phyloP scores from a whole-genome alignment of 441 rosid species.

The Aquilaria agallochum region DNA sequence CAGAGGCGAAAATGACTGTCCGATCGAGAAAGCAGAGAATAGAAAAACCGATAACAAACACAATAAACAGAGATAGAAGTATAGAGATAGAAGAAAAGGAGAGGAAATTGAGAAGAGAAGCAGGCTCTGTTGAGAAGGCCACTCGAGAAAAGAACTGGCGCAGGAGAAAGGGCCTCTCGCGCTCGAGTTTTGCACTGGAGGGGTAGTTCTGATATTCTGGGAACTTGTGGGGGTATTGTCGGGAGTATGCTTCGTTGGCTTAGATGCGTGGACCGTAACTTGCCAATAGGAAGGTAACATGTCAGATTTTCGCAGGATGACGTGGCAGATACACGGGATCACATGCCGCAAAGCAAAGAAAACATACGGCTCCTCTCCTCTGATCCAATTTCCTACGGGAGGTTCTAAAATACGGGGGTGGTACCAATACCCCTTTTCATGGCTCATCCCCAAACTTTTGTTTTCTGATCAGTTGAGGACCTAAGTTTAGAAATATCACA shows the following conservation, averaged over 20 bases:
- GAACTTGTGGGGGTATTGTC: not conserved
- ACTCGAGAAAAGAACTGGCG: constrained; percentile 22
- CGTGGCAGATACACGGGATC: too few relatives aligned
- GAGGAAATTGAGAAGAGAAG: constrained; percentile 13
- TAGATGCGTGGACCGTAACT: not conserved
- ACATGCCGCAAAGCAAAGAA: too few relatives aligned
- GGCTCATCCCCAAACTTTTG: too few relatives aligned
- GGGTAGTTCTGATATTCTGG: constrained; percentile 21
- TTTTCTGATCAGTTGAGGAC: too few relatives aligned
- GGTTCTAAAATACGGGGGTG: too few relatives aligned
- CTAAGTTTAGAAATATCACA: too few relatives aligned
- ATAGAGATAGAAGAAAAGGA: constrained; percentile 2
- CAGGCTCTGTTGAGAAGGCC: constrained; percentile 21
- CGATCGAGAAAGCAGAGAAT: constrained; percentile 36
- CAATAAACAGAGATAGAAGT: constrained; percentile 1
- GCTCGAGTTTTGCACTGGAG: not conserved
- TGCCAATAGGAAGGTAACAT: constrained; percentile 18
- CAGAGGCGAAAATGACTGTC: constrained; percentile 21
- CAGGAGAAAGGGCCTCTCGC: constrained; percentile 2
- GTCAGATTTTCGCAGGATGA: constrained; percentile 1
- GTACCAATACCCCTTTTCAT: too few relatives aligned
- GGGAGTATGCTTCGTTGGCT: not conserved
- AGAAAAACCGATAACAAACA: constrained; percentile 3
- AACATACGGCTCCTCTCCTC: too few relatives aligned
- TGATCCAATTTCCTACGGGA: too few relatives aligned